Conservation (phyloP, 331 rosid species). For the Malus hybrid region DNA sequence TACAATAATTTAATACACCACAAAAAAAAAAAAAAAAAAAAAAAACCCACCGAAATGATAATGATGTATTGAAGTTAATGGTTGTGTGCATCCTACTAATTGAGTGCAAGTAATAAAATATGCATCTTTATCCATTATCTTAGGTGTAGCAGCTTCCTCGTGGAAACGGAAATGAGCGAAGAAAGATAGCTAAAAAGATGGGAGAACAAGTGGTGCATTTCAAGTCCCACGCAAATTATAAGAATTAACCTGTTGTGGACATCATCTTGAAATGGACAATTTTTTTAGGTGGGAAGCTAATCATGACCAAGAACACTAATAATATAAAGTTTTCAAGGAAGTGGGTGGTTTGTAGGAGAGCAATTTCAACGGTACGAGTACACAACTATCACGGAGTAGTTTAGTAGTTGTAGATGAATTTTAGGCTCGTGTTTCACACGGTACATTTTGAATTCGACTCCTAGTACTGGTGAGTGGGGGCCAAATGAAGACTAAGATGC, state of each 20-base stretch:
- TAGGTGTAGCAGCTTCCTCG: neutral
- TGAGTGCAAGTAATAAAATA: neutral
- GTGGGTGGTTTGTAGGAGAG: neutral
- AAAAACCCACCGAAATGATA: no score
- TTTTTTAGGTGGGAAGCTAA: neutral
- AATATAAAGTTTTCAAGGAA: neutral
- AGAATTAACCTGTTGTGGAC: neutral
- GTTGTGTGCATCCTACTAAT: neutral
- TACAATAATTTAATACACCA: neutral
- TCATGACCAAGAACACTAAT: neutral
- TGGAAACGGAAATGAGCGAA: neutral
- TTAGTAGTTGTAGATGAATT: no score
- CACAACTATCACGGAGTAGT: no score
- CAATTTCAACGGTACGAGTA: neutral
- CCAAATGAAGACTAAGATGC: no score
- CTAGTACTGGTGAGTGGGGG: no score
- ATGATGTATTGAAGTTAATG: neutral
- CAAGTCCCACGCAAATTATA: neutral
- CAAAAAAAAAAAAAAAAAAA: no score
- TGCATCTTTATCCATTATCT: neutral
- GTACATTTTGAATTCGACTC: no score
- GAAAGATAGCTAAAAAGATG: neutral
- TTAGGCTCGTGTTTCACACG: rapidly evolving
- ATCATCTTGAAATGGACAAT: neutral
- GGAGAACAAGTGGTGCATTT: neutral